Evolutionary conservation across 208 protist genomes (phyloP), one percentile per base, ranked within the genome.

Genomic region (Plasmodiophora brassicae): DNA sequence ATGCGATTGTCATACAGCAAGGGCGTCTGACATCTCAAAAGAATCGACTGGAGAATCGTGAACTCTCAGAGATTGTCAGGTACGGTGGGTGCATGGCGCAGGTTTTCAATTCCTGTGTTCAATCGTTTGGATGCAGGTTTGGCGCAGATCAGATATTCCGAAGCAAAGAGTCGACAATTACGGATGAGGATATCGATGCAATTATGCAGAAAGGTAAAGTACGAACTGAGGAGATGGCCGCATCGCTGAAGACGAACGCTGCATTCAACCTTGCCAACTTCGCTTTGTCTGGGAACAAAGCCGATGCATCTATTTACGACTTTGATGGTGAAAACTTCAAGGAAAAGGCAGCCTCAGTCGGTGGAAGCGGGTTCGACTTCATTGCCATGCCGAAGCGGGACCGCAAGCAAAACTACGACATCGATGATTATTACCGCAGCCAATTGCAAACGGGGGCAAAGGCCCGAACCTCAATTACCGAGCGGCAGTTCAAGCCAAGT

Each of bases 1-100:
- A 99, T 92, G 97, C 97, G 1, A 88, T 98, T 22, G 97, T 99
- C 35, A 98, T 99, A 60, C 97, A 99, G 94, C 96, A 99, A 88
- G 97, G 96, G 0, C 93, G 94, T 46, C 20, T 84, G 25, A 43
- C 71, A 84, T 84, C 71, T 14, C 38, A 84, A 20, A 25, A 14
- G 14, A 84, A 53, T n/a, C 20, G 25, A n/a, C 71, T 84, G 20
- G 28, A 84, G 20, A 84, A 25, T 45, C 14, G 22, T 53, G 71
- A 50, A 25, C 36, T 84, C 22, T 65, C 41, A 25, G 71, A 36
- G 22, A 84, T 65, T 14, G 71, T 65, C 28, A 14, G 32, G 50
- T n/a, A n/a, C 25, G n/a, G 50, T 60, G 25, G 22, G 50, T 60
- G n/a, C 50, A n/a, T 60, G 50, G n/a, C 22, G n/a, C 50, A 60